Percentiles rank a stretch among this genome's conserved stretches.
These are phyloP conservation scores for Candida sp. DNA, from an alignment of 1,139 yeast genomes.

Conservation along the genomic window DNA sequence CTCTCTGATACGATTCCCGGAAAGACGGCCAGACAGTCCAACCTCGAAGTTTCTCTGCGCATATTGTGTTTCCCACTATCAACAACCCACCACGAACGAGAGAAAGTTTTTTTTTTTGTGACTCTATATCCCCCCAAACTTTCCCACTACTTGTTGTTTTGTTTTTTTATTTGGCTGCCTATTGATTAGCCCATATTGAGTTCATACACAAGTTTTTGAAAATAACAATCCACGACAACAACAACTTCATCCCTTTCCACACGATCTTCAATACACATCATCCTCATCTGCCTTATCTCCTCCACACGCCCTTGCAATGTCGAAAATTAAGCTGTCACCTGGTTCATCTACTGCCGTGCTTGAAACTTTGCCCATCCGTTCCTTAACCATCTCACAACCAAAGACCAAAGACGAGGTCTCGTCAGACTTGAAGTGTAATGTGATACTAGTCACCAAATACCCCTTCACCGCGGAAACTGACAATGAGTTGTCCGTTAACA, in stretches of 20 bases:
- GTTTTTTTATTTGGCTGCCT: background rate
- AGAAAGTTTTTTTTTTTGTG: background rate
- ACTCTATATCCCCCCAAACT: background rate
- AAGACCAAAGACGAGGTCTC: constrained; percentile 4
- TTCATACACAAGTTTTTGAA: background rate
- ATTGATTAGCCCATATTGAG: background rate
- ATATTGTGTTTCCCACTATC: no score
- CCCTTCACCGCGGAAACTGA: constrained; percentile 36
- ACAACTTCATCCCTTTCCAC: background rate
- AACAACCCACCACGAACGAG: no score
- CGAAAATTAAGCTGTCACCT: background rate
- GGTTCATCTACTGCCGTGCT: background rate
- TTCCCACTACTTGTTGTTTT: background rate
- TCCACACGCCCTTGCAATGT: background rate
- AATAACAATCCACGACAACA: no score
- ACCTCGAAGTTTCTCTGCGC: no score
- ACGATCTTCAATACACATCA: background rate
- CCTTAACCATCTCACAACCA: constrained; percentile 15
- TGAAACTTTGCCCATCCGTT: constrained; percentile 8
- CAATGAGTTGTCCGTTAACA: constrained; percentile 36
- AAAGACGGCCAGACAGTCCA: no score
- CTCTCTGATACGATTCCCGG: background rate
- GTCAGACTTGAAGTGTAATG: constrained; percentile 26
- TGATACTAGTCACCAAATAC: constrained; percentile 43
- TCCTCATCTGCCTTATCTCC: background rate